phyloP scores from a whole-genome alignment of 2,329 filamentous ascomycete genomes.

The Neonectria sp. region DNA sequence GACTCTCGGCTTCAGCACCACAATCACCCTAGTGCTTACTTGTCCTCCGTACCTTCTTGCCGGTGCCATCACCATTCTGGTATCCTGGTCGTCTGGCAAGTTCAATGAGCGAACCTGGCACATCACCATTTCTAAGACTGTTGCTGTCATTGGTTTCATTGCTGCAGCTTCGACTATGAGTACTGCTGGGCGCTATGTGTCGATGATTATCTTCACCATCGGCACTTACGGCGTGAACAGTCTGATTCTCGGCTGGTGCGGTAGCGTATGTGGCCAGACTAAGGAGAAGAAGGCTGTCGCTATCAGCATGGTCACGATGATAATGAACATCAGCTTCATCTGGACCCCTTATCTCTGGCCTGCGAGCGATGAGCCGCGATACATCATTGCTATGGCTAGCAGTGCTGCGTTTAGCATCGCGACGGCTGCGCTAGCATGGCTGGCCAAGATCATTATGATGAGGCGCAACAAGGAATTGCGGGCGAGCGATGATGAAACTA shows the following conservation, averaged over 20 bases:
- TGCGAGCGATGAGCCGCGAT: constrained; percentile 42
- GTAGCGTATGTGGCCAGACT: constrained; percentile 60
- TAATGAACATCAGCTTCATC: constrained; percentile 48
- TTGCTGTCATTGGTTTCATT: constrained; percentile 53
- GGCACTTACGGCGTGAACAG: constrained; percentile 60
- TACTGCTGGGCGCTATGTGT: constrained; percentile 42
- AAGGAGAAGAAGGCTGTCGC: constrained; percentile 65
- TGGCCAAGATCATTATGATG: constrained; percentile 54
- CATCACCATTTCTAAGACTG: constrained; percentile 58
- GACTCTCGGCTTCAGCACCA: constrained; percentile 49
- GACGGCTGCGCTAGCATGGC: constrained; percentile 57
- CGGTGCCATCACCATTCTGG: constrained; percentile 39
- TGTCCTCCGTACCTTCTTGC: constrained; percentile 63
- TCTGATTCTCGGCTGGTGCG: constrained; percentile 63
- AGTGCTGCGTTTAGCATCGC: constrained; percentile 51
- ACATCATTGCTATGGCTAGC: constrained; percentile 40
- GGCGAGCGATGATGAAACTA: constrained; percentile 43
- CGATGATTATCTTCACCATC: constrained; percentile 58
- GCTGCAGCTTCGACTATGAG: constrained; percentile 45
- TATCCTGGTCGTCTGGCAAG: constrained; percentile 58
- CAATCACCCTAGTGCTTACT: constrained; percentile 50
- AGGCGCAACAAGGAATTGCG: constrained; percentile 54
- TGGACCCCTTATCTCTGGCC: constrained; percentile 48
- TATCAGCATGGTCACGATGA: constrained; percentile 53
- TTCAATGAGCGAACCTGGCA: constrained; percentile 65